Conservation (phyloP, 2,329 filamentous ascomycete species). For the Purpureocillium takamizusanense region DNA sequence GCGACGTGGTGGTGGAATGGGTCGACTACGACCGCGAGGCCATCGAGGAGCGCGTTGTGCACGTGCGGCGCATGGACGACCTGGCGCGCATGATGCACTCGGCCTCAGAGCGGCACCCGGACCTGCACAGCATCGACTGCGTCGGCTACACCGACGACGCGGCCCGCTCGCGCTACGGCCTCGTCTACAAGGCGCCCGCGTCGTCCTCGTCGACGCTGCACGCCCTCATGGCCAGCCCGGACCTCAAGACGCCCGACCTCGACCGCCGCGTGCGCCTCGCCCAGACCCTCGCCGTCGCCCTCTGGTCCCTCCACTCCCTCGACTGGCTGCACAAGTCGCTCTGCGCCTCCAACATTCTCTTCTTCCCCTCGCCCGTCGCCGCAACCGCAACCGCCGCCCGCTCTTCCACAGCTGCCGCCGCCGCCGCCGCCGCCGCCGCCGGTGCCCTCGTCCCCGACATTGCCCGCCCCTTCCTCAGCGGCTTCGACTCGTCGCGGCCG, state of each 20-base stretch:
- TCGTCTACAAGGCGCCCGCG: constrained; percentile 30
- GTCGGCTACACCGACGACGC: constrained; percentile 36
- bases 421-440: constrained; percentile 21
- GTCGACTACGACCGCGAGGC: constrained; percentile 33
- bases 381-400: constrained; percentile 17
- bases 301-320: constrained; percentile 42
- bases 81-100: constrained; percentile 38
- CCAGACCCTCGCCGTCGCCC: constrained; percentile 29
- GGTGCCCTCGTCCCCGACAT: constrained; percentile 30
- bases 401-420: too few species aligned
- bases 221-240: constrained; percentile 26
- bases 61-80: constrained; percentile 35
- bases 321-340: constrained; percentile 50
- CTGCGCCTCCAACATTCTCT: constrained; percentile 42
- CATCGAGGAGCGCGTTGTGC: constrained; percentile 30
- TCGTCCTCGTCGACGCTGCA: constrained; percentile 28
- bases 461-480: constrained; percentile 34
- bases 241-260: constrained; percentile 35
- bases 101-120: constrained; percentile 32
- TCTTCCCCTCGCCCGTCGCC: constrained; percentile 37
- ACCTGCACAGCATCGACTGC: constrained; percentile 37
- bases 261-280: constrained; percentile 32
- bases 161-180: constrained; percentile 28
- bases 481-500: constrained; percentile 47
- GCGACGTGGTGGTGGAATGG: constrained; percentile 34